phyloP scores from a whole-genome alignment of 2,329 filamentous ascomycete species.

The Cladosporium sp. region DNA sequence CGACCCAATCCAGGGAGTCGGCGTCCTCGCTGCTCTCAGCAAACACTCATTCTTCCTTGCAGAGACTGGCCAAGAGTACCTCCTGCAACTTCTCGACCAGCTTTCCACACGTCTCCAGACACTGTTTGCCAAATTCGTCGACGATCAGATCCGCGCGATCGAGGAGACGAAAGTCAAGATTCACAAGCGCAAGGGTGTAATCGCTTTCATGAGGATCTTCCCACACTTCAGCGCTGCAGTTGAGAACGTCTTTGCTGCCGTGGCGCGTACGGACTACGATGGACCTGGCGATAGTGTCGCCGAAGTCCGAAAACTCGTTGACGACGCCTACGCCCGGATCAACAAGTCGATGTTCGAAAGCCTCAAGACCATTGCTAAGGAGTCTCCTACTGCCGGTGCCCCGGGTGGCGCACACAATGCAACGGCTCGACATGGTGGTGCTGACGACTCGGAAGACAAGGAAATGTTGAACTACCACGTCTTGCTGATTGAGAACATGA shows the following conservation, averaged over 20 bases:
- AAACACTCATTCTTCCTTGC: constrained; percentile 73
- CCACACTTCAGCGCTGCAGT: constrained; percentile 77
- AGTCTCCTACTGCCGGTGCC: constrained; percentile 54
- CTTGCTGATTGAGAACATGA: constrained; percentile 97
- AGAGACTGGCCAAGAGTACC: constrained; percentile 89
- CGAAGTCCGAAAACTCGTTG: constrained; percentile 71
- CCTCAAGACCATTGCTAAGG: constrained; percentile 86
- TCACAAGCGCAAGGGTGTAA: constrained; percentile 96
- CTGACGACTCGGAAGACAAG: constrained; percentile 78
- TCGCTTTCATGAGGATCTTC: constrained; percentile 91
- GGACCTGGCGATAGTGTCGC: constrained; percentile 44
- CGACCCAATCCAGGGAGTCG: constrained; percentile 89
- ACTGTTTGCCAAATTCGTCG: constrained; percentile 82
- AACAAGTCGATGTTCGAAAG: constrained; percentile 97
- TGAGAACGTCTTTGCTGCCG: constrained; percentile 69
- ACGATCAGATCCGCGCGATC: constrained; percentile 91
- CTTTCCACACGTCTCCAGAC: constrained; percentile 69
- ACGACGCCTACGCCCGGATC: constrained; percentile 82
- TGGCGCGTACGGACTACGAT: constrained; percentile 43
- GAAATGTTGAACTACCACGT: constrained; percentile 97
- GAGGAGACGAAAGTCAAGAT: constrained; percentile 99
- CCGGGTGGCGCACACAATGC: constrained; percentile 40
- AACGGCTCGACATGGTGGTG: constrained; percentile 32
- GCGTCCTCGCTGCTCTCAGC: constrained; percentile 76
- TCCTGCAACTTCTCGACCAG: constrained; percentile 72